Percentiles rank a stretch among this genome's conserved stretches.
Evolutionary conservation across 83 land plant genomes (phyloP).

Genomic region (Diphasiastrum complanatum): DNA sequence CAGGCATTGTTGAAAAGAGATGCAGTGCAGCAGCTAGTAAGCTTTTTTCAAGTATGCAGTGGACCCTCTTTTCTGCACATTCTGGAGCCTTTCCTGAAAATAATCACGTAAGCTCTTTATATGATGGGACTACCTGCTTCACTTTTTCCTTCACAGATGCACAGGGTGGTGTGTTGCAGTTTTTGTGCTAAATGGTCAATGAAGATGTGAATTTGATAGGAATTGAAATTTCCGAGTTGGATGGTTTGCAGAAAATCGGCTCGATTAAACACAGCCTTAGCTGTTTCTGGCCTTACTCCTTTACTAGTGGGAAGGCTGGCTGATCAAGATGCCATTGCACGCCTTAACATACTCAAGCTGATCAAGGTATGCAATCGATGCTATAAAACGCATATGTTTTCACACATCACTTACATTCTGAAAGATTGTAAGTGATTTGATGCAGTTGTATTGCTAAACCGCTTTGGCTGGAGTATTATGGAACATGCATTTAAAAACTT

Average conservation of each 20-base stretch:
- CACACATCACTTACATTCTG: too few relatives aligned
- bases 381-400: too few relatives aligned
- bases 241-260: slow-evolving; percentile 81
- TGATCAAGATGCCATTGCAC: slow-evolving; percentile 97
- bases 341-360: slow-evolving; percentile 80
- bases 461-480: too few relatives aligned
- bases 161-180: too few relatives aligned
- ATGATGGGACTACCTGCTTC: neutral
- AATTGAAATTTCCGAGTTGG: too few relatives aligned
- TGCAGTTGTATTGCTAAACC: too few relatives aligned
- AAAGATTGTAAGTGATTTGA: too few relatives aligned
- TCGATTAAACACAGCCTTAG: slow-evolving; percentile 81
- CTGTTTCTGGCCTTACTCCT: slow-evolving; percentile 85
- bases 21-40: slow-evolving; percentile 79
- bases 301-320: slow-evolving; percentile 85
- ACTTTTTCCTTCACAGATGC: too few relatives aligned
- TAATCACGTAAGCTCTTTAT: slow-evolving; percentile 62
- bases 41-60: slow-evolving; percentile 75
- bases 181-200: too few relatives aligned
- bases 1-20: slow-evolving; percentile 75
- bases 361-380: slow-evolving; percentile 72
- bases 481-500: too few relatives aligned
- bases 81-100: slow-evolving; percentile 96
- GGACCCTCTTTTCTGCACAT: slow-evolving; percentile 90
- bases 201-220: neutral